phyloP scores from a whole-genome alignment of 2,329 filamentous ascomycete species.

The Cadophora gregata region DNA sequence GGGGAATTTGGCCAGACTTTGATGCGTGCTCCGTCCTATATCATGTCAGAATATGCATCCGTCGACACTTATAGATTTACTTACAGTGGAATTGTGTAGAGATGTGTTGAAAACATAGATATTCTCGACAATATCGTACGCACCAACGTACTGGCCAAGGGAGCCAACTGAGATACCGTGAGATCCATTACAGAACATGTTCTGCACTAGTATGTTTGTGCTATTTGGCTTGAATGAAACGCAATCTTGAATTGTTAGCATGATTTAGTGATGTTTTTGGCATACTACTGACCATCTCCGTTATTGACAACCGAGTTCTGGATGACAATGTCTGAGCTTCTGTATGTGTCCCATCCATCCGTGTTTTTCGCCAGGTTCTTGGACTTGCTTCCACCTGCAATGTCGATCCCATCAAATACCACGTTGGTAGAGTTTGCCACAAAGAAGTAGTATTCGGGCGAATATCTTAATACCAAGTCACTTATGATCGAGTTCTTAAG shows the following conservation, averaged over 20 bases:
- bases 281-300: conserved; percentile 55
- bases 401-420: conserved; percentile 66
- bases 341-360: conserved; percentile 69
- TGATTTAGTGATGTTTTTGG: not conserved
- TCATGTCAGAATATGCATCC: conserved; percentile 45
- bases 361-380: conserved; percentile 67
- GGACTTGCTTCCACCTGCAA: conserved; percentile 60
- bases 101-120: conserved; percentile 67
- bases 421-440: conserved; percentile 70
- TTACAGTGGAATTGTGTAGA: conserved; percentile 58
- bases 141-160: conserved; percentile 65
- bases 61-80: conserved; percentile 36
- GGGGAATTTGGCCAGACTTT: conserved; percentile 69
- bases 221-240: conserved; percentile 78
- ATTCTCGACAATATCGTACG: conserved; percentile 73
- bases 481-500: conserved; percentile 63
- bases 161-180: conserved; percentile 78
- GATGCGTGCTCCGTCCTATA: conserved; percentile 69
- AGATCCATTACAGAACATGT: conserved; percentile 70
- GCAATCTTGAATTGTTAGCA: conserved; percentile 55
- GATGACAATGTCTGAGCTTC: conserved; percentile 66
- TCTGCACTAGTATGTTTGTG: conserved; percentile 71
- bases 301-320: conserved; percentile 70
- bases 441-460: conserved; percentile 65
- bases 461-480: conserved; percentile 65